Base-by-base conservation (phyloP, 108 stramenopile species). In the Poteriospumella lacustris region DNA sequence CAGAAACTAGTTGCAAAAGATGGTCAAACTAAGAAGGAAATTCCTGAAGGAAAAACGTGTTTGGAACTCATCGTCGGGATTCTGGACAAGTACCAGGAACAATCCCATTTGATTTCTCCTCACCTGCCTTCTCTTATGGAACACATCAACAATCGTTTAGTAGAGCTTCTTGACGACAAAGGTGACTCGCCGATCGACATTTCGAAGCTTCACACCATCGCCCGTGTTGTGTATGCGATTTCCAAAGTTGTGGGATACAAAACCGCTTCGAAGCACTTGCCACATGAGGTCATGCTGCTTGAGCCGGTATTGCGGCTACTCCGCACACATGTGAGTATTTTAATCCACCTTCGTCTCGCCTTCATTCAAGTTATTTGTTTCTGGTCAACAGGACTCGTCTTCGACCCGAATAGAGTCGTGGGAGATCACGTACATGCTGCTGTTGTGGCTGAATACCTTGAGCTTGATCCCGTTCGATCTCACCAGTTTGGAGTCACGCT, bases 381-480 rank as follows among this genome's bases (percentile, higher is more conserved):
- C n/a, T n/a, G n/a, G n/a, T n/a, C n/a, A n/a, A n/a, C n/a, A n/a
- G n/a, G n/a, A n/a, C n/a, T n/a, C n/a, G n/a, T n/a, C n/a, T n/a
- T n/a, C n/a, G n/a, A n/a, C n/a, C n/a, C n/a, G n/a, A n/a, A n/a
- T n/a, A n/a, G 77, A 90, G 56, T 68, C 78, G 1, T 99, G 98
- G 98, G 91, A 95, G 85, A 90, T 91, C 9, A 77, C 92, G 0
- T 96, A 97, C 81, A 76, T 86, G n/a, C 81, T 97, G n/a, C 88
- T 97, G 83, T 88, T 93, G 52, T 99, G 98, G 98, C 80, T 99
- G 84, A 88, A 86, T 34, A 92, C 95, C 73, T 84, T 99, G 36
- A 90, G 91, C 68, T 87, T 97, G 39, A 91, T 97, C 5, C 98
- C 98, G 1, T 97, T 99, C 79, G 91, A 96, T 81, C 86, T 94